Evolutionary conservation across 2,329 filamentous ascomycete genomes (phyloP), one percentile per base, ranked within the genome.

Genomic region (Claviceps monticola): DNA sequence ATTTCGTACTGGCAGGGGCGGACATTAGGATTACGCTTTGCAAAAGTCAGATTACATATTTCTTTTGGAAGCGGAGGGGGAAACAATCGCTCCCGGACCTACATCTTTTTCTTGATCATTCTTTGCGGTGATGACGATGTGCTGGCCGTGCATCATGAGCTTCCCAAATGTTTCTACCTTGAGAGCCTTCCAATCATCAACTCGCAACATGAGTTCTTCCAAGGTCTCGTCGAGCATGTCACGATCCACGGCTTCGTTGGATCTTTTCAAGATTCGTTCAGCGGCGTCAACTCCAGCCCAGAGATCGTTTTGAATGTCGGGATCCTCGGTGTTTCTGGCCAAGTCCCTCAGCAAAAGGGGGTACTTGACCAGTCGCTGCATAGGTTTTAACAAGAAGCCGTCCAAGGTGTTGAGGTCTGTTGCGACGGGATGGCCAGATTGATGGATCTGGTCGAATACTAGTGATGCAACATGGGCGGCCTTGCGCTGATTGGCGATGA

Each of bases 181-280:
- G 64, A 97, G 87, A 50, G 85, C 87, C 68, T 96, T 97, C 93
- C 93, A 98, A 65, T 98, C 93, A 62, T 97, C 93, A 1, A 98
- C 91, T 49, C 93, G 78, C 51, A 71, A 71, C 54, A 84, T 82
- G 26, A 98, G 75, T 54, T 97, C 93, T 55, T 86, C 81, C 9
- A 95, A 73, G 5, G 90, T 89, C 62, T 93, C 86, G 48, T 85
- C 79, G 50, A 94, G 76, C 49, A 96, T 79, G 62, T 95, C 88
- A 48, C 86, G 84, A 63, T 94, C 86, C 45, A 98, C 88, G 4
- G 90, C 91, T 53, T 90, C 84, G 64, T 97, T 96, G 5, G 91
- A 91, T 59, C 87, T 84, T 56, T 83, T 80, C 34, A 97, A 74
- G 0, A 95, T 86, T 49, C 84, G 78, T 58, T 89, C 86, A 6